phyloP scores from a whole-genome alignment of 805 yeast genomes.

The Ogataea methanolica region DNA sequence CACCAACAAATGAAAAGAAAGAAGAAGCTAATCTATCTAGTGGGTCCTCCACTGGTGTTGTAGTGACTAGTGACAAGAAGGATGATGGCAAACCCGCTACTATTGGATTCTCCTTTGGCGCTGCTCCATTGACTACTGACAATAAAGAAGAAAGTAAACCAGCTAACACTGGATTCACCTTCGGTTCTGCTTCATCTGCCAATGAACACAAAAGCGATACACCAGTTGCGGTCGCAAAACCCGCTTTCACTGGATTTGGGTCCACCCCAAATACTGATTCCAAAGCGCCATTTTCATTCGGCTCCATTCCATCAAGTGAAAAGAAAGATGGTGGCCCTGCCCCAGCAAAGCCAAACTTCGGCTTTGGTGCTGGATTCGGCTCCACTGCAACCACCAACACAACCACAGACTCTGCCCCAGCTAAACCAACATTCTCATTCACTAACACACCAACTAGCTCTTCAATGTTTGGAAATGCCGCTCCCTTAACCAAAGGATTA shows the following conservation, averaged over 20 bases:
- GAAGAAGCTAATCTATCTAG: conserved; percentile 8
- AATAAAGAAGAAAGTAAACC: conserved; percentile 20
- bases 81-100: neutral
- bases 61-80: neutral
- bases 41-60: conserved; percentile 9
- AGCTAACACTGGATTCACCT: conserved; percentile 18
- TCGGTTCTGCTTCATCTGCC: conserved; percentile 1
- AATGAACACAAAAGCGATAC: too few relatives aligned
- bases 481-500: conserved; percentile 1
- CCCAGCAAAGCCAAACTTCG: conserved; percentile 7
- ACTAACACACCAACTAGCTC: conserved; percentile 3
- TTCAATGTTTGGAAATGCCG: neutral
- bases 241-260: conserved; percentile 10
- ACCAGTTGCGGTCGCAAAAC: neutral
- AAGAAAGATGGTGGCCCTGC: conserved; percentile 2
- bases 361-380: conserved; percentile 10
- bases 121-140: neutral
- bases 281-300: conserved; percentile 13
- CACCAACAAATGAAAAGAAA: conserved; percentile 15
- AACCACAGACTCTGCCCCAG: neutral
- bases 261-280: neutral
- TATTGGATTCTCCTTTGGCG: neutral
- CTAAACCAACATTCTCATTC: conserved; percentile 5
- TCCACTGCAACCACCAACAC: conserved; percentile 7
- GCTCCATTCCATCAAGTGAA: neutral